phyloP scores from a whole-genome alignment of 176 grass and related monocot species.

The Cocos nucifera region DNA sequence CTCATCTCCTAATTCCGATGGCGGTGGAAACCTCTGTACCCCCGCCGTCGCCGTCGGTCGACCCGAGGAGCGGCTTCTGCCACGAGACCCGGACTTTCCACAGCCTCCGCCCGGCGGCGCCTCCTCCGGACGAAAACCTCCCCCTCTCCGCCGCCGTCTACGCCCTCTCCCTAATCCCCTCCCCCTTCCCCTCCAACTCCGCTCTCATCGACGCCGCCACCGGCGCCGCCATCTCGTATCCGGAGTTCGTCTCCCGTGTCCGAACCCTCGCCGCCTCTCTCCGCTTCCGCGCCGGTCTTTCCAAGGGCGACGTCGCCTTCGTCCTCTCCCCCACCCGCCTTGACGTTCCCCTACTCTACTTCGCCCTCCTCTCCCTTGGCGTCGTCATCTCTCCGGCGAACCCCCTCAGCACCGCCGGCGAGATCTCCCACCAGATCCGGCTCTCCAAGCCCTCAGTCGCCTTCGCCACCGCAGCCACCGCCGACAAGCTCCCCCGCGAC shows the following conservation, averaged over 20 bases:
- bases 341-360: slow-evolving; percentile 45
- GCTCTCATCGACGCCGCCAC: slow-evolving; percentile 39
- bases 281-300: slow-evolving; percentile 16
- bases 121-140: slow-evolving; percentile 30
- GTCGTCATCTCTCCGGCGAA: slow-evolving; percentile 61
- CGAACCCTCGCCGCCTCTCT: slow-evolving; percentile 42
- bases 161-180: slow-evolving; percentile 34
- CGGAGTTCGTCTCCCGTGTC: slow-evolving; percentile 37
- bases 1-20: no score
- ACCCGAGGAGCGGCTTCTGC: slow-evolving; percentile 48
- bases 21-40: background rate
- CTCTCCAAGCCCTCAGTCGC: slow-evolving; percentile 42
- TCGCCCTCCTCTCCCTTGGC: slow-evolving; percentile 66
- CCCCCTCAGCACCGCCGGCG: slow-evolving; percentile 37
- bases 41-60: slow-evolving; percentile 8
- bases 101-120: slow-evolving; percentile 32
- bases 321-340: slow-evolving; percentile 37
- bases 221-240: slow-evolving; percentile 45
- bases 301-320: slow-evolving; percentile 40
- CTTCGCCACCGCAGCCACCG: slow-evolving; percentile 32
- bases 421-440: slow-evolving; percentile 37
- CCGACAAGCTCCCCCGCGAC: slow-evolving; percentile 26
- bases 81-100: slow-evolving; percentile 37
- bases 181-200: slow-evolving; percentile 30
- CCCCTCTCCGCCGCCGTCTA: slow-evolving; percentile 43